These are phyloP conservation scores for Thuja plicata DNA, from an alignment of 83 land plant genomes.

Conservation along the genomic window DNA sequence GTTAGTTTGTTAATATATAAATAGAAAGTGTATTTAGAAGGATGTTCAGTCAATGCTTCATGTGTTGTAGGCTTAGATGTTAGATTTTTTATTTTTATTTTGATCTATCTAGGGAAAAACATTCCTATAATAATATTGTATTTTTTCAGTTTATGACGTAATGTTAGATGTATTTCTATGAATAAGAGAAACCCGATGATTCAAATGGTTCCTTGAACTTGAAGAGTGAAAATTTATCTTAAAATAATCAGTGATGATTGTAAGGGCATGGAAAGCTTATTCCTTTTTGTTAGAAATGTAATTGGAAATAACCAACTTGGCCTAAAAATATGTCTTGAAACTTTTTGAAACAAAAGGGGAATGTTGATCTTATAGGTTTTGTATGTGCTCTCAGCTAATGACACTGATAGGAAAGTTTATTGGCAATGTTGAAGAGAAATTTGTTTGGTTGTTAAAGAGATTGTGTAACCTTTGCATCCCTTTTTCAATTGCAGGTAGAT, in stretches of 20 bases:
- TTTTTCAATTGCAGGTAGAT: constrained; percentile 30
- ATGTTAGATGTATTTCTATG: not conserved
- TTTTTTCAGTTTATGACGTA: not conserved
- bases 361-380: too few species aligned
- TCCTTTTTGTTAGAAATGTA: too few species aligned
- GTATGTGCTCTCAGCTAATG: not conserved
- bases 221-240: not conserved
- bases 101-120: not conserved
- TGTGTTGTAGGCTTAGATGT: not conserved
- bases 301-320: not conserved
- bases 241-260: not conserved
- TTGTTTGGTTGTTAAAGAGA: not conserved
- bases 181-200: not conserved
- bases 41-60: not conserved
- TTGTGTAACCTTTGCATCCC: not conserved
- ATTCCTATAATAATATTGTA: not conserved
- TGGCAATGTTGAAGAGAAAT: not conserved
- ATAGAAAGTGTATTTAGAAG: not conserved
- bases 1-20: not conserved
- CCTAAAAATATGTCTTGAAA: not conserved
- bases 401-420: too few species aligned
- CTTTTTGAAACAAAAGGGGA: not conserved
- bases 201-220: not conserved
- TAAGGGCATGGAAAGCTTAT: not conserved
- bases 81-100: too few species aligned